A percentile compares a stretch with the other conserved stretches of the same genome.
Conservation (phyloP, 306 rosid species). For the Cucurbita maxima region DNA sequence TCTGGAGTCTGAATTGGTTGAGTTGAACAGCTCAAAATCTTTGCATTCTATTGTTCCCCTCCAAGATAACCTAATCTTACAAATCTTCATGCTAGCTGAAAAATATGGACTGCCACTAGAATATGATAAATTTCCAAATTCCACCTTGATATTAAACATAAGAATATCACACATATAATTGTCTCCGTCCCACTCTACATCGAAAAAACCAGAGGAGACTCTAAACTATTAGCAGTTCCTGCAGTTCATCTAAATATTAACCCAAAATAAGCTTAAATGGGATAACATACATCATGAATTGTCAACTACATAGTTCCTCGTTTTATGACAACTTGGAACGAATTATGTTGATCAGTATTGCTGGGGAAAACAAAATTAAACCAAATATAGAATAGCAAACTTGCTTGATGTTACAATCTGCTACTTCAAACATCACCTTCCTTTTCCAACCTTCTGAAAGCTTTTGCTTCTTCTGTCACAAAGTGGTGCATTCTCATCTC, state of each 20-base stretch:
- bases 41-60: neutral
- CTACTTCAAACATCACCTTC: neutral
- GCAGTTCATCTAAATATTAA: neutral
- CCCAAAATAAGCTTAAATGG: too few species aligned
- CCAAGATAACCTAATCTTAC: neutral
- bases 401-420: neutral
- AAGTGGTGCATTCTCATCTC: neutral
- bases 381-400: neutral
- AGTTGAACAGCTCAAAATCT: neutral
- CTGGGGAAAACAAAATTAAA: neutral
- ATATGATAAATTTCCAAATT: neutral
- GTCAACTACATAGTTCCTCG: too few species aligned
- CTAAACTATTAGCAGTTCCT: neutral
- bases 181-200: neutral
- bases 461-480: neutral
- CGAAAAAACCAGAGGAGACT: neutral
- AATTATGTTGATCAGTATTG: neutral
- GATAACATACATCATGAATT: too few species aligned
- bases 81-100: neutral
- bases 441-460: neutral
- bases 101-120: neutral
- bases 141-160: neutral
- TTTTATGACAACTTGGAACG: neutral
- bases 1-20: neutral
- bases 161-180: neutral